Base-by-base conservation (phyloP, 305 asterid genomes). In the Euphrasia arctica region DNA sequence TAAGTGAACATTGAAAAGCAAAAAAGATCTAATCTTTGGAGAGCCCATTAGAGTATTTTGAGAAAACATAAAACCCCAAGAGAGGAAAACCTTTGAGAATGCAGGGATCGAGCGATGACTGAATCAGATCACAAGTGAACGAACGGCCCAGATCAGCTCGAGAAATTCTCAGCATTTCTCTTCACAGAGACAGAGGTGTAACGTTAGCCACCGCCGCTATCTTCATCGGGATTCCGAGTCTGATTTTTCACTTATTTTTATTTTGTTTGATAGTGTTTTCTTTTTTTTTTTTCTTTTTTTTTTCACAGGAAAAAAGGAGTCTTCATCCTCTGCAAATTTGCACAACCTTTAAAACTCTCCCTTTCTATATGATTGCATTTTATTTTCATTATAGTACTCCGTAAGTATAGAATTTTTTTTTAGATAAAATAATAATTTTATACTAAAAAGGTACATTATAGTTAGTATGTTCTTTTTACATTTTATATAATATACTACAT, bases 61-160 rank as follows among this genome's bases (percentile, higher is more conserved):
- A 58, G 54, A 12, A 4, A 27, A 68, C 12, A 57, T 12, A 25
- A 52, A 48, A 58, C 63, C 28, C 47, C 54, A 36, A 67, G 45
- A 29, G 62, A 45, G 13, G 27, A 12, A 66, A 69, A 64, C 32
- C 68, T 69, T 59, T 56, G 18, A 54, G 48, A 70, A 60, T 52
- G 70, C 70, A 64, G 67, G 48, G 73, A 66, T 67, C 72, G 64
- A 59, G 56, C 39, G 15, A 57, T 22, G 60, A 58, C 62, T 42
- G 76, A 76, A 50, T 74, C 65, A 68, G 80, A 76, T 79, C 79
- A 69, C 63, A 27, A 58, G 68, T 54, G 51, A 50, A 55, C 63
- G 72, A 51, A 60, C 49, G 71, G 12, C 67, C 71, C 69, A 62
- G 55, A 73, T 74, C 74, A 65, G 60, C 52, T 54, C 73, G 58